A percentile compares a stretch with the other conserved stretches of the same genome.
Conservation (phyloP, 352 stramenopile species). For the Blastocystis sp. region DNA sequence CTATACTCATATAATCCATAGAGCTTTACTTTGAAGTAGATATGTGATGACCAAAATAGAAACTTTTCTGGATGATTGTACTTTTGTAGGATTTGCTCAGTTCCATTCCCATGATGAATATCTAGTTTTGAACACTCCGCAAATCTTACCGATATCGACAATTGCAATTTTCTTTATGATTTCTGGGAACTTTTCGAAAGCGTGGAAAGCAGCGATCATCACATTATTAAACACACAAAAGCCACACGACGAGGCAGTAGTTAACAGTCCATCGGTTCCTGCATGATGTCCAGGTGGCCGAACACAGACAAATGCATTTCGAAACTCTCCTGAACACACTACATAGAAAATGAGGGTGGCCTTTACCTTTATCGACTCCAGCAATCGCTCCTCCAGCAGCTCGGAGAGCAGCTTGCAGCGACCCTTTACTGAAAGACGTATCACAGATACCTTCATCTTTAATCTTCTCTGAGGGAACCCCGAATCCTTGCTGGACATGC, state of each 20-base stretch:
- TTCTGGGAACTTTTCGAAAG: conserved; percentile 73
- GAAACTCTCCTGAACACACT: conserved; percentile 64
- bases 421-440: conserved; percentile 73
- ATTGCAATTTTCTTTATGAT: conserved; percentile 80
- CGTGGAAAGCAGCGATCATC: conserved; percentile 82
- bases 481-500: conserved; percentile 66
- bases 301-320: conserved; percentile 81
- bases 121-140: neutral
- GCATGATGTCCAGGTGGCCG: conserved; percentile 78
- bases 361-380: conserved; percentile 71
- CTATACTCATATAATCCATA: neutral
- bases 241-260: conserved; percentile 68
- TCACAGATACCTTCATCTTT: conserved; percentile 68
- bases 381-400: conserved; percentile 76
- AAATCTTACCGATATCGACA: conserved; percentile 77
- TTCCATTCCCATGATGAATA: conserved; percentile 79
- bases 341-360: neutral
- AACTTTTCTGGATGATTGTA: conserved; percentile 63
- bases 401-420: conserved; percentile 72
- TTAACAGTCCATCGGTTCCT: conserved; percentile 64
- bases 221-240: conserved; percentile 95
- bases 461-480: conserved; percentile 59
- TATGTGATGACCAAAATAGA: conserved; percentile 63
- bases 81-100: conserved; percentile 68
- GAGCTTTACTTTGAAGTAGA: conserved; percentile 56